Conservation (phyloP, 306 rosid species). For the Lathyrus sativus region DNA sequence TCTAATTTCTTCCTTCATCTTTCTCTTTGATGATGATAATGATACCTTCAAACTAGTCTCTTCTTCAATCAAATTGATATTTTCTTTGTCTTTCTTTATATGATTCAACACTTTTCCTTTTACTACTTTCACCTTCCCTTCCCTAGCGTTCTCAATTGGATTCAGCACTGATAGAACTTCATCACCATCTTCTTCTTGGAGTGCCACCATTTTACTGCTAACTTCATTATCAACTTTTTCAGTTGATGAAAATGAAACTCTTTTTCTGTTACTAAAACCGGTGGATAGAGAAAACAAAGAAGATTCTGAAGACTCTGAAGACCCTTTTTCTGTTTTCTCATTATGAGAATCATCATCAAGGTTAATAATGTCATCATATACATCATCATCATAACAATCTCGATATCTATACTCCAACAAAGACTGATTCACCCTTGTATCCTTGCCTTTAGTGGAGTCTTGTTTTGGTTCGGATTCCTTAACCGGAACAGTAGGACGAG, state of each 20-base stretch:
- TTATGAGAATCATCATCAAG: constrained; percentile 1
- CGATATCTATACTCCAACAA: constrained; percentile 25
- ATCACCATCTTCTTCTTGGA: background rate
- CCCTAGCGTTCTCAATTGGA: constrained; percentile 62
- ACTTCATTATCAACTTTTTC: constrained; percentile 64
- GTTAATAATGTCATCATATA: constrained; percentile 25
- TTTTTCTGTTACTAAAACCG: constrained; percentile 45
- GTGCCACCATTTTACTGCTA: constrained; percentile 46
- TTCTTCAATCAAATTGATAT: constrained; percentile 30
- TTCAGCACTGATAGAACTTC: constrained; percentile 43
- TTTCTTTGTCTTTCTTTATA: constrained; percentile 61
- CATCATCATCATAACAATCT: constrained; percentile 36
- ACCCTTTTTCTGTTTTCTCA: constrained; percentile 42
- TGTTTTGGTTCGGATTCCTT: background rate
- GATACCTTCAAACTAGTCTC: constrained; percentile 46
- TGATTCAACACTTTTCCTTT: constrained; percentile 3
- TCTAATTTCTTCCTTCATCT: constrained; percentile 38
- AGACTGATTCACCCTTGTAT: background rate
- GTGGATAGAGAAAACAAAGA: constrained; percentile 73
- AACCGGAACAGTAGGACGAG: background rate
- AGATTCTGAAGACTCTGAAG: constrained; percentile 84
- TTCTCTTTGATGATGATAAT: constrained; percentile 33
- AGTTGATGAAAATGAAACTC: constrained; percentile 38
- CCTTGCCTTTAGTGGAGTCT: background rate
- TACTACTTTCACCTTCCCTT: constrained; percentile 40